Evolutionary conservation across 495 filamentous ascomycete species (phyloP).

Genomic region (Neurospora discreta): DNA sequence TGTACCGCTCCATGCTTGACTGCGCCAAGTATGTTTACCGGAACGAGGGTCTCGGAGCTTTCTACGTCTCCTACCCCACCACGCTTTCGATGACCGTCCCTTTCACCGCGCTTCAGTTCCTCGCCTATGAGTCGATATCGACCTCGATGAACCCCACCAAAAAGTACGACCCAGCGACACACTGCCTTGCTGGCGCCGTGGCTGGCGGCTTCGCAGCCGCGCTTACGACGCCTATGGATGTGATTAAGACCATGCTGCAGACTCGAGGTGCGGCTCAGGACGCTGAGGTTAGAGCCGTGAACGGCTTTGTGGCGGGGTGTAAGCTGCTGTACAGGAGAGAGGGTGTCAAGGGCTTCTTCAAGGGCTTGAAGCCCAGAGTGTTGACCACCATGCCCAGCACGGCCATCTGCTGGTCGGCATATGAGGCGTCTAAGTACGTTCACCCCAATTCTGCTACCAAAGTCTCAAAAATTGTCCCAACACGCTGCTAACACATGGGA

Average conservation of each 20-base stretch:
- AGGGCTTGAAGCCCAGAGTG: constrained; percentile 80
- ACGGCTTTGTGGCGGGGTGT: constrained; percentile 71
- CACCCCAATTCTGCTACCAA: not conserved
- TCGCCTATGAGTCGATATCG: constrained; percentile 92
- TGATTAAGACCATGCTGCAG: constrained; percentile 94
- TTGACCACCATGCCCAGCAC: constrained; percentile 97
- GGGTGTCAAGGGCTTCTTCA: constrained; percentile 80
- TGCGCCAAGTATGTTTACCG: constrained; percentile 81
- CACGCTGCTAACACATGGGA: constrained; percentile 5
- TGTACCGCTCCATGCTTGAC: constrained; percentile 70
- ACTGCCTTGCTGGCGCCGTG: constrained; percentile 82
- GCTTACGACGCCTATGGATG: constrained; percentile 89
- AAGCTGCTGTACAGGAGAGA: constrained; percentile 74
- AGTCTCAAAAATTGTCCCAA: not conserved
- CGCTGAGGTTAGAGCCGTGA: constrained; percentile 71
- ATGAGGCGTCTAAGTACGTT: constrained; percentile 47
- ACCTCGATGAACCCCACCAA: constrained; percentile 79
- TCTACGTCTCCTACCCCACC: constrained; percentile 98
- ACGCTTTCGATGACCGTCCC: constrained; percentile 98
- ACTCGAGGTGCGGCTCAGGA: constrained; percentile 77
- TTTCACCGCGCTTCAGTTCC: constrained; percentile 92
- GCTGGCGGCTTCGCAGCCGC: constrained; percentile 90
- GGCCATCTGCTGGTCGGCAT: constrained; percentile 90
- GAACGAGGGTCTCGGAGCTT: constrained; percentile 79
- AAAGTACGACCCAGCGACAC: constrained; percentile 81